Evolutionary conservation across 345 rosid species (phyloP), one percentile per base, ranked within the genome.

Genomic region (Eucalyptus sp.): DNA sequence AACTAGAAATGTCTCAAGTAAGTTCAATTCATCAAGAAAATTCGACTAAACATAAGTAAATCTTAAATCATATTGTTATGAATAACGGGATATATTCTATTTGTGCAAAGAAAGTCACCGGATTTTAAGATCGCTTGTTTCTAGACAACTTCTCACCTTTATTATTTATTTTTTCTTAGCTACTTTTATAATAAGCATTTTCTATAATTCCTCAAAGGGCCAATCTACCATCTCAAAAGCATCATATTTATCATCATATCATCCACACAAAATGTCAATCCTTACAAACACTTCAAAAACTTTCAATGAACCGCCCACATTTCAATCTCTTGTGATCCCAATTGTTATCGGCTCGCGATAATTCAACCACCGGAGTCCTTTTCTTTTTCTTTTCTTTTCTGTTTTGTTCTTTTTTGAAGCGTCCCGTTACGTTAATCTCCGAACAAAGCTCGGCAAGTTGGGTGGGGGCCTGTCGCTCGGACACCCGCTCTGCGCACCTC

Each of bases 21-120:
- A 27, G 2, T 5, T 62, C 17, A 29, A 11, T 2, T 62, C 33
- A 29, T 27, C 3, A 6, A 0, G 17, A 29, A 0, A 62, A 62
- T 5, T 60, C 7, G 3, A 60, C 2, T 2, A 29, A 2, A 27
- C 16, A 27, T 60, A 60, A 25, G 0, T 60, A 60, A 27, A 0
- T 27, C 2, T 60, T 60, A 60, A 60, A 60, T 60, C 31, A 12
- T 12, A 60, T 27, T 27, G 4, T 27, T 60, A 27, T 27, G 7
- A 27, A 60, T 5, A 27, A 60, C 0, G 0, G 4, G 16, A 27
- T 12, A 60, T 11, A 27, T 60, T 12, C 4, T 60, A 7, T 27
- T 60, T 27, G 14, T 27, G 2, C 16, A 5, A 0, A 60, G 66
- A 12, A 12, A 10, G 4, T 60, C 6, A 27, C 1, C 0, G 16